These are phyloP conservation scores for Backusella tuberculispora DNA, from an alignment of 192 early-diverging fungal genomes.

Conservation along the genomic window DNA sequence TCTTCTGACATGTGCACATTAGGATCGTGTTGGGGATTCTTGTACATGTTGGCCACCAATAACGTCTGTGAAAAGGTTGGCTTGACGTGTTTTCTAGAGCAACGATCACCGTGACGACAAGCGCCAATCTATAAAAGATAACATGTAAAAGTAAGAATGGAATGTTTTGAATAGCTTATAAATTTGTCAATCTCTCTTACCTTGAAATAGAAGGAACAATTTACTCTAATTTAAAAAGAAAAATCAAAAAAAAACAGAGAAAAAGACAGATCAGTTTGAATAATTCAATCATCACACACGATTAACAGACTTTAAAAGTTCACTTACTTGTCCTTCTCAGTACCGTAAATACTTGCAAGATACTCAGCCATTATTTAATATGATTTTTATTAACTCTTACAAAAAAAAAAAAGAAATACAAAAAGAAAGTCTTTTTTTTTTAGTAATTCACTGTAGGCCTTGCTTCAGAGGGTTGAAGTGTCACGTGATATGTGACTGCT, in stretches of 20 bases:
- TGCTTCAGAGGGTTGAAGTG: too few species aligned
- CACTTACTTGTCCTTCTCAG: slow-evolving; percentile 93
- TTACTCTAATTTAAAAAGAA: slow-evolving; percentile 61
- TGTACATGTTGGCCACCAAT: slow-evolving; percentile 93
- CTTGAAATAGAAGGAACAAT: slow-evolving; percentile 99
- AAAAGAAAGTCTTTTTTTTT: too few species aligned
- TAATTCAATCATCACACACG: not conserved
- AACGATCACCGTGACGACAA: slow-evolving; percentile 96
- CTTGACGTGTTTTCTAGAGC: slow-evolving; percentile 96
- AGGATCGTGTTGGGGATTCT: slow-evolving; percentile 82
- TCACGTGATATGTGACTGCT: too few species aligned
- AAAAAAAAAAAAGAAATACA: too few species aligned
- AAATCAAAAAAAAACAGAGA: not conserved
- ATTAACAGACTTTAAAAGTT: not conserved
- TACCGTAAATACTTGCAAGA: slow-evolving; percentile 92
- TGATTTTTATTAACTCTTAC: too few species aligned
- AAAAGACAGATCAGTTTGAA: not conserved
- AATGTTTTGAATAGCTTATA: not conserved
- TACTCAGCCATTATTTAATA: slow-evolving; percentile 71
- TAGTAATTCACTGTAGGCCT: too few species aligned
- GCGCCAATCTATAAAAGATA: slow-evolving; percentile 76
- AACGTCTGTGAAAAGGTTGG: slow-evolving; percentile 96
- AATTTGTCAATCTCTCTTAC: slow-evolving; percentile 16
- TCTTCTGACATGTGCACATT: slow-evolving; percentile 65
- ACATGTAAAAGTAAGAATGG: not conserved